Base-by-base conservation (phyloP, 2,329 filamentous ascomycete species). In the Stachybotrys chlorohalonatus region DNA sequence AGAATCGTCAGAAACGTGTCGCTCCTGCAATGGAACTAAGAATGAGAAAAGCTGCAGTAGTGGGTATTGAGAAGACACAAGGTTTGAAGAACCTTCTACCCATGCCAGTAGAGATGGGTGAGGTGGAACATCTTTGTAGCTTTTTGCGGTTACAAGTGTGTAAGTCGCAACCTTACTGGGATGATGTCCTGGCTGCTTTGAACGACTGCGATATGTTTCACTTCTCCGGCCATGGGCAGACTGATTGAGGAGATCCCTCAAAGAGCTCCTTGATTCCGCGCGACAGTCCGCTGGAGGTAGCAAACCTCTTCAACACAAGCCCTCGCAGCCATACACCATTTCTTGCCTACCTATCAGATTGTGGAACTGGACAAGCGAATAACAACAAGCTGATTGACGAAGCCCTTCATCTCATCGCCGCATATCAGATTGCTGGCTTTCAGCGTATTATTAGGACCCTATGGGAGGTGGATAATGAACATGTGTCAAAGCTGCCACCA, bases 281-380 rank as follows among this genome's bases (percentile, higher is more conserved):
- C 2, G 55, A 59, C 31, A n/a, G 54, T 11, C 58, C 53, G 1
- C 47, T 64, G 0, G 58, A 56, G 1, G 58, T 63, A 3, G 51
- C 47, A 1, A 55, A 54, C 48, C 53, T 64, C 3, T 55, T 58
- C 3, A 58, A 62, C 2, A 49, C 46, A 1, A 55, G 63, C 36
- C 48, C 68, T 0, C 53, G 54, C 1, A 15, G 56, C 1, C 8
- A 51, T 1, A 2, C 56, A 1, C 67, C 66, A 2, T 71, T 71
- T 49, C 63, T 73, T 2, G 71, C 66, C 0, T 74, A 70, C 48
- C 67, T 74, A 5, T 74, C 71, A 3, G 70, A 70, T 0, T 75
- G 70, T 51, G 60, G 56, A 1, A 73, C 71, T 0, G 66, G 66
- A 0, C 47, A 58, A n/a, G 64, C 60, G 17, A 57, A 58, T 7